phyloP scores from a whole-genome alignment of 768 basidiomycete genomes.

The Basidioascus undulatus region DNA sequence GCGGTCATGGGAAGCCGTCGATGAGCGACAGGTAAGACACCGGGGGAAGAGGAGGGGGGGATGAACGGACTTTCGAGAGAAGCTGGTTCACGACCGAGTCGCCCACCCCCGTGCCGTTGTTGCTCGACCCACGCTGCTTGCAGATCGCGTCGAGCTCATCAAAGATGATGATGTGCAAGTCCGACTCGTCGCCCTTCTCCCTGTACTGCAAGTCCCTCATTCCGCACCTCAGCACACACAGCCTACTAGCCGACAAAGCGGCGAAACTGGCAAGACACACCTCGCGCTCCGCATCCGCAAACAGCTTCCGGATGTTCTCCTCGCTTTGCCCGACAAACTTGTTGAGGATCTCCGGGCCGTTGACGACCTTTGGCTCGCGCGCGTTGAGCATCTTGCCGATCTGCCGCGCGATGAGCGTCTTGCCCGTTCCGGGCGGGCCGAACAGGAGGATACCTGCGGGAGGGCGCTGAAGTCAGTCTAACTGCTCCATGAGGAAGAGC shows the following conservation, averaged over 20 bases:
- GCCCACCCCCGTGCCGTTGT: slow-evolving; percentile 84
- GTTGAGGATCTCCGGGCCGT: slow-evolving; percentile 90
- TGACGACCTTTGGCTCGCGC: slow-evolving; percentile 89
- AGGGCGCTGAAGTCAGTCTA: neutral
- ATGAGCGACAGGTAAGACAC: neutral
- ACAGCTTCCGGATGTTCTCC: slow-evolving; percentile 92
- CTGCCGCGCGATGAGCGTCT: slow-evolving; percentile 91
- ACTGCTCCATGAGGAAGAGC: neutral
- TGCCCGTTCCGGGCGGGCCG: slow-evolving; percentile 94
- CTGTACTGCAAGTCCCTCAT: slow-evolving; percentile 53
- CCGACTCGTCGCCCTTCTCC: slow-evolving; percentile 88
- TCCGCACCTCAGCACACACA: too few relatives aligned
- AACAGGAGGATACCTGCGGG: slow-evolving; percentile 62
- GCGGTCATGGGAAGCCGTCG: neutral
- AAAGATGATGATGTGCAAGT: slow-evolving; percentile 96
- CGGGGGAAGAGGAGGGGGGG: neutral
- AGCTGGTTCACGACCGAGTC: slow-evolving; percentile 97
- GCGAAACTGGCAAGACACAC: slow-evolving; percentile 19
- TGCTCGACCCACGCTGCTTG: slow-evolving; percentile 88
- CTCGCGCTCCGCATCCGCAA: slow-evolving; percentile 97
- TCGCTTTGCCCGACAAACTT: slow-evolving; percentile 94
- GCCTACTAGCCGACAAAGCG: neutral
- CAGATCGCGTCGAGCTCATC: slow-evolving; percentile 97
- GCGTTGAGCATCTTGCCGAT: slow-evolving; percentile 99
- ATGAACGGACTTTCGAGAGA: slow-evolving; percentile 52